These are phyloP conservation scores for Mucor circinelloides DNA, from an alignment of 371 early-diverging fungal species.

Conservation along the genomic window DNA sequence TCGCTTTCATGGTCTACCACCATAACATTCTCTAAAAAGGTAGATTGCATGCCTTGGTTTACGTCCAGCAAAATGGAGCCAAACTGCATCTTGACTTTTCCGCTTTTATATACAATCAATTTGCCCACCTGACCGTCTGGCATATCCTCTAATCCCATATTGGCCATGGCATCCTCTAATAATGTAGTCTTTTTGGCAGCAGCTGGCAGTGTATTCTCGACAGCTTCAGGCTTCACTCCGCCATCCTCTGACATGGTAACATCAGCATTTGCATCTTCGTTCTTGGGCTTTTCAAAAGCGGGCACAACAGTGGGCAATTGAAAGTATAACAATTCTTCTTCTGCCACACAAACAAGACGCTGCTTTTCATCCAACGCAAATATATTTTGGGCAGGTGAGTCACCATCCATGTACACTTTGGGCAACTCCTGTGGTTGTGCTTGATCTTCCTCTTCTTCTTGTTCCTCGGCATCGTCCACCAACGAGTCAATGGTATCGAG, in stretches of 20 bases:
- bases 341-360: constrained; percentile 43
- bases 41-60: constrained; percentile 56
- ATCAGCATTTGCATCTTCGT: constrained; percentile 23
- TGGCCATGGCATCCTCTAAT: constrained; percentile 34
- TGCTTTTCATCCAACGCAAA: constrained; percentile 41
- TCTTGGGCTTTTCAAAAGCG: constrained; percentile 35
- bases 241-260: constrained; percentile 35
- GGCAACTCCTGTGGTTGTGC: background rate
- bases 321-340: constrained; percentile 46
- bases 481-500: background rate
- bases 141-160: constrained; percentile 35
- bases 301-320: constrained; percentile 53
- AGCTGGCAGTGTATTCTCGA: constrained; percentile 29
- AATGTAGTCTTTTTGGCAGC: constrained; percentile 44
- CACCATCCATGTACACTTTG: constrained; percentile 38
- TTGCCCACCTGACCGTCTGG: constrained; percentile 71
- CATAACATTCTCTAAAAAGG: constrained; percentile 64
- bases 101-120: constrained; percentile 70
- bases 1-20: constrained; percentile 58
- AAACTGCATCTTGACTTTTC: constrained; percentile 70
- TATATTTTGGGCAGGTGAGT: constrained; percentile 47
- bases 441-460: no score
- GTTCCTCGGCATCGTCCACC: constrained; percentile 2
- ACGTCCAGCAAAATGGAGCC: constrained; percentile 72
- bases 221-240: constrained; percentile 14